These are phyloP conservation scores for Botrytis sinoallii DNA, from an alignment of 2,329 filamentous ascomycete genomes.

Conservation along the genomic window DNA sequence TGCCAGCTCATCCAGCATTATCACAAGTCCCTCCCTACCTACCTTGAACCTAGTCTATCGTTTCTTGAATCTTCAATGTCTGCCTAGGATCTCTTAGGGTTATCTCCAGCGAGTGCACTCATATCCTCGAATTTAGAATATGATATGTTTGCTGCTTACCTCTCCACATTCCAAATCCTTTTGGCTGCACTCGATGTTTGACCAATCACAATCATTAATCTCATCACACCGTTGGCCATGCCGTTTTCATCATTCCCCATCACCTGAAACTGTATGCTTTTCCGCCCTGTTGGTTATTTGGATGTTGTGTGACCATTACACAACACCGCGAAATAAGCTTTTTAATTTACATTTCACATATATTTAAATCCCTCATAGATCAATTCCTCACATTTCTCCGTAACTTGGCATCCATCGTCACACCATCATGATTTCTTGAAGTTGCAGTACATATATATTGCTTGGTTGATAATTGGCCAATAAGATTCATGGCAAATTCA, in stretches of 20 bases:
- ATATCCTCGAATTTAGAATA: neutral
- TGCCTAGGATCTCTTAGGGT: neutral
- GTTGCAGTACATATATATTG: neutral
- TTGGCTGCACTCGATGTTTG: neutral
- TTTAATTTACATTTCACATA: conserved; percentile 1
- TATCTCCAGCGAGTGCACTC: neutral
- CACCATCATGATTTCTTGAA: neutral
- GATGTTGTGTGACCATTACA: neutral
- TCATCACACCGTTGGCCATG: conserved; percentile 1
- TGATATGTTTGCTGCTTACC: neutral
- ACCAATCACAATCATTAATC: neutral
- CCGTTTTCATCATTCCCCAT: neutral
- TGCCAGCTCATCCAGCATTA: conserved; percentile 1
- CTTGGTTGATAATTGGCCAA: conserved; percentile 3
- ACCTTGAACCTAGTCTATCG: neutral
- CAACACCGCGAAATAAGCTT: conserved; percentile 8
- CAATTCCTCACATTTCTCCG: neutral
- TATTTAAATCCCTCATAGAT: conserved; percentile 15
- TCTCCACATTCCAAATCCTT: neutral
- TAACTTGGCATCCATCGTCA: neutral
- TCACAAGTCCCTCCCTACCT: neutral
- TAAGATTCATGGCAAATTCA: neutral
- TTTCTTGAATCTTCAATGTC: neutral
- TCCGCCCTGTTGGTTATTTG: neutral
- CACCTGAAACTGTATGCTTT: neutral